Conservation (phyloP, 2,329 filamentous ascomycete species). For the Pseudogymnoascus sp. region DNA sequence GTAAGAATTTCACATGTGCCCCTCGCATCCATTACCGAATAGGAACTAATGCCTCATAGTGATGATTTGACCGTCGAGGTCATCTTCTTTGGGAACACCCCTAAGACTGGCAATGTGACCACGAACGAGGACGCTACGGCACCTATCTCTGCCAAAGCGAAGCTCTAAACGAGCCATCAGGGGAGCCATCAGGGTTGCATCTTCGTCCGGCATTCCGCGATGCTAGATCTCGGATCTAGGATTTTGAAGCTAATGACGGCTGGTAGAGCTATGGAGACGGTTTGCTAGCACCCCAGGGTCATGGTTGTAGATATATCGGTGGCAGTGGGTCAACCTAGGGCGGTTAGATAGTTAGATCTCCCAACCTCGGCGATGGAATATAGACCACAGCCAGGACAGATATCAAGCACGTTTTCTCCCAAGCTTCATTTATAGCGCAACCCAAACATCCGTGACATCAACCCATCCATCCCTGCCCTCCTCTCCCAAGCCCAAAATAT, state of each 20-base stretch:
- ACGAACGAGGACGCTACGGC: constrained; percentile 81
- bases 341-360: background rate
- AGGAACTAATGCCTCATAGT: constrained; percentile 35
- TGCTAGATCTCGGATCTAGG: background rate
- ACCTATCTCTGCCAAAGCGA: constrained; percentile 25
- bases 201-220: background rate
- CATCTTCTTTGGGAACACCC: constrained; percentile 88
- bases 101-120: constrained; percentile 67
- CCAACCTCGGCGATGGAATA: background rate
- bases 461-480: background rate
- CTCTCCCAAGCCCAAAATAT: background rate
- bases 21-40: background rate
- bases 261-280: background rate
- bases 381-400: background rate
- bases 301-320: background rate
- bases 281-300: background rate
- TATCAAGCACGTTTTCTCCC: constrained; percentile 1
- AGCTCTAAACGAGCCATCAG: constrained; percentile 16
- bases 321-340: background rate
- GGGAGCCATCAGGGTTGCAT: too few species aligned
- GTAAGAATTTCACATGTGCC: constrained; percentile 40
- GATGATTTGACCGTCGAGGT: constrained; percentile 97
- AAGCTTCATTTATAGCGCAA: background rate
- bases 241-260: background rate
- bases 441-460: background rate